Base-by-base conservation (phyloP, 257 asterid species). In the Solanum ossicruentum region DNA sequence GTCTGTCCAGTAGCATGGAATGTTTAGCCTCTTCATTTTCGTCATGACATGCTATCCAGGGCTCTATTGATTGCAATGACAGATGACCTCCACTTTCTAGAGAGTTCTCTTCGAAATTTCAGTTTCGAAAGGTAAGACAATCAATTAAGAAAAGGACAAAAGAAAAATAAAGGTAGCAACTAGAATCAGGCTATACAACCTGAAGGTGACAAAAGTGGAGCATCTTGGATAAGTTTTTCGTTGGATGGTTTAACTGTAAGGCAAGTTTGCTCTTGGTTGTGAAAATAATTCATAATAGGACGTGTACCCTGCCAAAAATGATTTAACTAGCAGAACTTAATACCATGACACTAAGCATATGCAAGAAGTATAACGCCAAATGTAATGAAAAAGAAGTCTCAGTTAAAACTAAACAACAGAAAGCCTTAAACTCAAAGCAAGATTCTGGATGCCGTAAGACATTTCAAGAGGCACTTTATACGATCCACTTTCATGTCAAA, bases 251-350 rank as follows among this genome's bases (percentile, higher is more conserved):
- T 88, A 43, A 17, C 51, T 28, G 89, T 80, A 83, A 88, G 73
- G 84, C 80, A 81, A 57, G 86, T 71, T 85, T 89, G 90, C 82
- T 85, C 87, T 87, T 79, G 90, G 88, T 88, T 89, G 84, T 85
- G 91, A 88, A 95, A 96, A 87, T 96, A 96, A 86, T 92, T 92
- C 88, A 84, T 88, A 84, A 96, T 96, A 86, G 98, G 93, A 81
- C 88, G 93, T 80, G 98, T 95, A 72, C 99, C 99, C 99, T 96
- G 97, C 80, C 84, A 89, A 88, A 89, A 88, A 87, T 83, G 85
- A 84, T 87, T 84, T 39, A 55, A 79, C 71, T 41, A 86, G 71
- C 36, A 85, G 72, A 83, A 51, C 63, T 77, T 54, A 69, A 84
- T 75, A 55, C 80, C 58, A 71, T 56, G 77, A 65, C 82, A 67